phyloP scores from a whole-genome alignment of 2,329 filamentous ascomycete genomes.

The Colletotrichum musicola region DNA sequence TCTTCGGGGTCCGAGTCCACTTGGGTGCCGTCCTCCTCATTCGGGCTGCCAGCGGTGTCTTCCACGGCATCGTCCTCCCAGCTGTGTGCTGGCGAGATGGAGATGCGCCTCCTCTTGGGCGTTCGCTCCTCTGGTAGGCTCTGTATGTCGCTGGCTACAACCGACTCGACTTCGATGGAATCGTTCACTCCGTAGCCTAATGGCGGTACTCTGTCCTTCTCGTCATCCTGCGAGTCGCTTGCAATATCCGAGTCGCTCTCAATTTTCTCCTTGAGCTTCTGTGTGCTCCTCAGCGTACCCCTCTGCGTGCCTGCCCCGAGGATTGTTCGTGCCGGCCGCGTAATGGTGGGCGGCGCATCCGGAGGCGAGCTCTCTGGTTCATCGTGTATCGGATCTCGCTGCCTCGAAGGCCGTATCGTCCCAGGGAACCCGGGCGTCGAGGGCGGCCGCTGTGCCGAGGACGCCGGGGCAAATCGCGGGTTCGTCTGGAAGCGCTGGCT shows the following conservation, averaged over 20 bases:
- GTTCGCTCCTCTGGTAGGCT: slow-evolving; percentile 18
- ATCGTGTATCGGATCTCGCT: slow-evolving; percentile 30
- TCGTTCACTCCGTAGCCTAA: slow-evolving; percentile 14
- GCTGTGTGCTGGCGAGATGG: slow-evolving; percentile 38
- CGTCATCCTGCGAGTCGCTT: slow-evolving; percentile 42
- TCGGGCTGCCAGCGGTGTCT: neutral
- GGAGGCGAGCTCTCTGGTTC: slow-evolving; percentile 29
- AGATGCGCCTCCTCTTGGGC: slow-evolving; percentile 38
- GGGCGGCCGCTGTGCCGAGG: slow-evolving; percentile 43
- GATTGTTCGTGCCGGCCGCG: neutral
- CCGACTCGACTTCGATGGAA: slow-evolving; percentile 41
- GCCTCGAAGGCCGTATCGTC: slow-evolving; percentile 43
- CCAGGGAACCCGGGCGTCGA: slow-evolving; percentile 31
- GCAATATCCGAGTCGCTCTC: slow-evolving; percentile 39
- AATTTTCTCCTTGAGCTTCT: slow-evolving; percentile 37
- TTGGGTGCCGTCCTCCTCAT: neutral
- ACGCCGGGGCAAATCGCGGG: slow-evolving; percentile 52
- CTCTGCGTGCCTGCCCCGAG: neutral
- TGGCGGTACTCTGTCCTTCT: slow-evolving; percentile 12
- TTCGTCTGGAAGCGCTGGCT: slow-evolving; percentile 52
- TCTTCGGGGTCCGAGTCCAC: neutral
- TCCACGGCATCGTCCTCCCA: slow-evolving; percentile 17
- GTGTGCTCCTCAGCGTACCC: neutral
- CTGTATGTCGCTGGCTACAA: slow-evolving; percentile 25
- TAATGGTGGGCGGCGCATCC: neutral